A percentile compares a stretch with the other conserved stretches of the same genome.
phyloP scores from a whole-genome alignment of 257 asterid species.

The Capsicum rhomboideum region DNA sequence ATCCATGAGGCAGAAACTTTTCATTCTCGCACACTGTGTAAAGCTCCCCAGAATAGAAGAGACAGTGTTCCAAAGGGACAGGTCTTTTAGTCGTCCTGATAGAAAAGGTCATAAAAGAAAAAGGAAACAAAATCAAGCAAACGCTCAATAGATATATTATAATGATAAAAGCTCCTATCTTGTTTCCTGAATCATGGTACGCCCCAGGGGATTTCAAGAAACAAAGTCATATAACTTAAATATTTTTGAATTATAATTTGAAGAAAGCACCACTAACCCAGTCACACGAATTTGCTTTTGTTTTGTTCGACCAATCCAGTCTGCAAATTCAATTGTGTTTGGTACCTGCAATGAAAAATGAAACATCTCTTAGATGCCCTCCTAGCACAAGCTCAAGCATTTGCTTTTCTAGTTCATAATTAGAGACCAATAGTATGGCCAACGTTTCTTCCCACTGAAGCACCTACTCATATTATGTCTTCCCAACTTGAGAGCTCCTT shows the following conservation, averaged over 20 bases:
- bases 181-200: not conserved
- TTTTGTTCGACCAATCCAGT: conserved; percentile 99
- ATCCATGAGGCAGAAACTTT: conserved; percentile 67
- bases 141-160: not conserved
- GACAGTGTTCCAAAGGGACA: conserved; percentile 95
- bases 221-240: conserved; percentile 1
- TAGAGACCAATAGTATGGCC: not conserved
- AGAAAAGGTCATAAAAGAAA: not conserved
- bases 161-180: not conserved
- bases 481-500: not conserved
- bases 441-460: not conserved
- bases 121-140: conserved; percentile 4
- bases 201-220: not conserved
- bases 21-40: conserved; percentile 90
- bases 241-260: conserved; percentile 7
- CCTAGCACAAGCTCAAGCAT: not conserved
- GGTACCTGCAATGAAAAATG: conserved; percentile 58
- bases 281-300: conserved; percentile 86
- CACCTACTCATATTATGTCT: not conserved
- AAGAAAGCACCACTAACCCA: conserved; percentile 54
- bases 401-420: not conserved
- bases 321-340: conserved; percentile 93
- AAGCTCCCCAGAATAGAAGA: conserved; percentile 89
- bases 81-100: conserved; percentile 95
- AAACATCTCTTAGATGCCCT: not conserved